Base-by-base conservation (phyloP, 2,329 filamentous ascomycete genomes). In the Didymella exigua region DNA sequence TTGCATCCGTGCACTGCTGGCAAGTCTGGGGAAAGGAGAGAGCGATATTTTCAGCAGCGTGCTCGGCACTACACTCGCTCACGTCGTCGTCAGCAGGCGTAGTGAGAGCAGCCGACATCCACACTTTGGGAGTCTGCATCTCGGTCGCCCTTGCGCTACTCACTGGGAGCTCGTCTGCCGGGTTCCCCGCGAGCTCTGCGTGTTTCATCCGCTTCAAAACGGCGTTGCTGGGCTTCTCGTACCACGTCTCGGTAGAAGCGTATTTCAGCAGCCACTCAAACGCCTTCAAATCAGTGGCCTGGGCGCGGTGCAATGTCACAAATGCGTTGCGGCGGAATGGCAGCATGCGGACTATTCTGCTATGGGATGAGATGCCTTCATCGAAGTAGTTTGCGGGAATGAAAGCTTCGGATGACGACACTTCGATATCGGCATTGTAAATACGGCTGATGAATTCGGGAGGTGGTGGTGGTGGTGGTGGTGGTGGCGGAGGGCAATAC, bases 71-170 rank as follows among this genome's bases (percentile, higher is more conserved):
- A 27, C 70, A 73, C 5, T 68, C 60, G 24, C 61, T 63, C 0
- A 72, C 59, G n/a, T 70, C 66, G 16, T 72, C 66, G 29, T 73
- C 67, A 1, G 58, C 59, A 0, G 68, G 67, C 7, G 69, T 70
- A 0, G 62, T 70, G 11, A 75, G 54, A 5, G 70, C 66, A 31
- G 61, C 55, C 1, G 70, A 69, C 9, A 65, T 65, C 70, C 70
- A 74, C 13, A 74, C 56, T 7, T 61, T 60, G 10, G 52, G 45
- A 3, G 24, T 47, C 13, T 42, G 23, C 9, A 26, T 30, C 4
- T 50, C 63, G 13, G 60, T 45, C 1, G 69, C 66, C 13, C 56
- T 46, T 3, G 62, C 47, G 23, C 63, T 59, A 5, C 58, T 42
- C 4, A 67, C 27, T 11, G 57, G 38, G 4, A 49, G 47, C 29